Conservation (phyloP, 345 rosid genomes). For the Cardamine resedifolia region DNA sequence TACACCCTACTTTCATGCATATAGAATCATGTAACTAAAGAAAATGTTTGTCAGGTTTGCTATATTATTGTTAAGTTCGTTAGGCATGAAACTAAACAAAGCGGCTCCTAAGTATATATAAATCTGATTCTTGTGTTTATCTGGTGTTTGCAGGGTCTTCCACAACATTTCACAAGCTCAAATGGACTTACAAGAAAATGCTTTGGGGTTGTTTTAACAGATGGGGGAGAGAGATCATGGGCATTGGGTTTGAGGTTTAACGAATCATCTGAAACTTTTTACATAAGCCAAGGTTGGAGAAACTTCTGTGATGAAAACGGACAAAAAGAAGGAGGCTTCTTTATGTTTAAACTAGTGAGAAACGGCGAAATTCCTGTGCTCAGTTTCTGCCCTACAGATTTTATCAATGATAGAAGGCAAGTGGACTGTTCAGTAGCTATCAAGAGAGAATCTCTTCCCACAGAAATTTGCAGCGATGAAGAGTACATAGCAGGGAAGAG, state of each 20-base stretch:
- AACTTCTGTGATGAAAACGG: not conserved
- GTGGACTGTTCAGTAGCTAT: no score
- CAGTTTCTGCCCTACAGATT: not conserved
- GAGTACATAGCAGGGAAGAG: no score
- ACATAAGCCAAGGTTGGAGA: conserved; percentile 16
- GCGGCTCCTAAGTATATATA: no score
- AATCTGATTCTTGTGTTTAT: not conserved
- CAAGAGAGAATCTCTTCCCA: no score
- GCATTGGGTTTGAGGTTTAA: not conserved
- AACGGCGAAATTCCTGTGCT: not conserved
- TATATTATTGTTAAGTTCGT: no score
- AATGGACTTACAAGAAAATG: not conserved
- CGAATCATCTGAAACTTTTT: not conserved
- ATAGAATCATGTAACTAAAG: no score
- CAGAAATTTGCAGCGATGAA: no score
- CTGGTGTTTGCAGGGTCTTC: conserved; percentile 14
- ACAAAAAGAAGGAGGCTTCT: not conserved
- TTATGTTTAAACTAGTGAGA: not conserved
- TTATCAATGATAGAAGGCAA: not conserved
- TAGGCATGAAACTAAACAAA: not conserved
- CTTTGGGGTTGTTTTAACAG: not conserved
- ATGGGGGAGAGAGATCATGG: not conserved
- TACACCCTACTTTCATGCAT: no score
- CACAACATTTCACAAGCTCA: not conserved
- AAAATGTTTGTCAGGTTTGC: no score